Evolutionary conservation across 2,329 filamentous ascomycete species (phyloP), one percentile per base, ranked within the genome.

Genomic region (Fusarium coicis): DNA sequence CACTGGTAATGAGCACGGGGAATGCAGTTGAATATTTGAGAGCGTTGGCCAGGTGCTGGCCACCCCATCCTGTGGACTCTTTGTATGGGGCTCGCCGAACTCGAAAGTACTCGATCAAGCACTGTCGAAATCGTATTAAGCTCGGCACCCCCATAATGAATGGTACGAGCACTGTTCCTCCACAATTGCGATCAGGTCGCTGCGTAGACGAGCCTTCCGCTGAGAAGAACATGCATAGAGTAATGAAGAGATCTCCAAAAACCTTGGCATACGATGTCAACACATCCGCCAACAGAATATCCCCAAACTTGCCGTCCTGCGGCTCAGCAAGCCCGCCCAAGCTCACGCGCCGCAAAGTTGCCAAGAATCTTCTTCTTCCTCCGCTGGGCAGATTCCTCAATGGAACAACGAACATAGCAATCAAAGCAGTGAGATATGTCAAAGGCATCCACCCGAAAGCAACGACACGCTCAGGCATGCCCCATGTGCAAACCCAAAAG

Each of bases 191-290:
- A 82, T 98, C 92, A 1, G 96, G 95, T 34, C 91, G 90, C 36
- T 91, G 91, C 2, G 95, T 97, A 32, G 94, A 93, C 57, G 92
- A 93, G 46, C 91, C 89, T 7, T 88, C 88, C 7, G 87, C 83
- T 2, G 89, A 89, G 79, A 97, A 89, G 82, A 97, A 95, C 96
- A 98, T 97, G 89, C 95, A 98, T 34, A 95, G 83, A 53, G 91
- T 91, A 62, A 98, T 93, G 80, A 95, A 98, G 18, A 98, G 84
- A 81, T 99, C 96, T 30, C 92, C 96, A 34, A 97, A 87, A 36
- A 98, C 93, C 82, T 97, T 97, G 70, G 96, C 92, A 81, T 98
- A 99, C 78, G 93, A 97, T 46, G 96, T 99, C 76, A 98, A 84
- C 62, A 95, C 96, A 87, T 99, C 96, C 39, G 96, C 95, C 23